Base-by-base conservation (phyloP, 2,329 filamentous ascomycete species). In the Shiraia bambusicola region DNA sequence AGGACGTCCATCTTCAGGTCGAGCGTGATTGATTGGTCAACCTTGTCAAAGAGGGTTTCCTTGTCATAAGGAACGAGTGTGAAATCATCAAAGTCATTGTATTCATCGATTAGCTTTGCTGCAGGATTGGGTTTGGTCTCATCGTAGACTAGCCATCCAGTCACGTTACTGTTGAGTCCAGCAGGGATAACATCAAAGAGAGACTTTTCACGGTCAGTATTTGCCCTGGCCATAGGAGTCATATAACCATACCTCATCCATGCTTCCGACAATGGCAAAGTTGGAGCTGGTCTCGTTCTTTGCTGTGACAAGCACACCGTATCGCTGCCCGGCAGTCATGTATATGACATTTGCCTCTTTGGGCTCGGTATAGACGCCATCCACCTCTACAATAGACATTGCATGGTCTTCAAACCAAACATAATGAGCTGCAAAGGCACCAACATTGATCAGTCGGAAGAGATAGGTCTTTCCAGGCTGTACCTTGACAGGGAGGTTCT, bases 11-110 rank as follows among this genome's bases (percentile, higher is more conserved):
- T 87, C 45, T 70, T 71, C 51, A 77, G 44, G 26, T 76, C 67
- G 6, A 93, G 74, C 30, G 78, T 77, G 27, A 93, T 74, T 2
- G 72, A 73, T 49, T 81, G 76, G 65, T 86, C 81, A 0, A 87
- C 83, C 6, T 81, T 71, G 1, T 77, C 74, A 4, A 84, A 76
- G 2, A 85, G 71, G 7, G 75, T 70, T 65, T 81, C 71, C 32
- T 80, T 77, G 59, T 94, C 88, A 40, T 79, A 75, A 0, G 90
- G 86, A 1, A 84, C 75, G 0, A 95, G 77, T 0, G 69, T 76
- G 49, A 86, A 81, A 60, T 95, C 90, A 55, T 95, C 88, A 43
- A 86, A 83, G 1, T 83, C 78, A 16, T 83, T 69, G 34, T 88
- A 82, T 10, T 79, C 76, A 31, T 84, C 75, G 3, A 90, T 61